Evolutionary conservation across 2,329 filamentous ascomycete genomes (phyloP).

Genomic region (Scytalidium sp.): DNA sequence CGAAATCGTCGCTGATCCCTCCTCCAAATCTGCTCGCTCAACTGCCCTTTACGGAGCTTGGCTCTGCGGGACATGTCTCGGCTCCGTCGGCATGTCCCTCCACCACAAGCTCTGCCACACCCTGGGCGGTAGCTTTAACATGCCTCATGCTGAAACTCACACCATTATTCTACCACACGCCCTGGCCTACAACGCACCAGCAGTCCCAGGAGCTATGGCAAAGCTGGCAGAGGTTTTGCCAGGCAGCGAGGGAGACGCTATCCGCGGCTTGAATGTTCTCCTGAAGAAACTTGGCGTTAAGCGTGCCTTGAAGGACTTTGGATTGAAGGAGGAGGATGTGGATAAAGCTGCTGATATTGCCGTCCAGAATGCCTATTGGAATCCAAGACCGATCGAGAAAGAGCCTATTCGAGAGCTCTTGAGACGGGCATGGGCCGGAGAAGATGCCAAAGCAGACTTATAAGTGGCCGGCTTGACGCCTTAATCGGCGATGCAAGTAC

Average conservation of each 20-base stretch:
- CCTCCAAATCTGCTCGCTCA: constrained; percentile 43
- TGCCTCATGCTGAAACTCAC: constrained; percentile 65
- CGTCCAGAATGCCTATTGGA: constrained; percentile 56
- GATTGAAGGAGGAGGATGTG: constrained; percentile 59
- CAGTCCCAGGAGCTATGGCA: constrained; percentile 48
- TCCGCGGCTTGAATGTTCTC: constrained; percentile 53
- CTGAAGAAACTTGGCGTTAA: constrained; percentile 51
- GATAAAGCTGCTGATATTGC: constrained; percentile 58
- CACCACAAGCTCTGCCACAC: constrained; percentile 69
- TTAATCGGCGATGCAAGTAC: neutral
- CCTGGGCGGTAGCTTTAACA: constrained; percentile 58
- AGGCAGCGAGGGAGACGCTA: constrained; percentile 55
- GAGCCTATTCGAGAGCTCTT: constrained; percentile 52
- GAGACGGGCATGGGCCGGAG: constrained; percentile 58
- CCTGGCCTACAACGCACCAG: constrained; percentile 58
- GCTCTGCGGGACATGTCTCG: constrained; percentile 60
- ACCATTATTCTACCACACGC: constrained; percentile 61
- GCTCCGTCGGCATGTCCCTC: constrained; percentile 58
- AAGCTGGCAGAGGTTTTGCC: constrained; percentile 52
- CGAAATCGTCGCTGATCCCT: constrained; percentile 43
- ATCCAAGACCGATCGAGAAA: constrained; percentile 52
- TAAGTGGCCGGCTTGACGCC: constrained; percentile 21
- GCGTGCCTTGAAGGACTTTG: constrained; percentile 49
- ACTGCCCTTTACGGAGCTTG: constrained; percentile 60
- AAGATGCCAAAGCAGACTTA: constrained; percentile 50